Percentiles rank a stretch among this genome's conserved stretches.
These are phyloP conservation scores for Rostrohypoxylon terebratum DNA, from an alignment of 495 filamentous ascomycete genomes.

Conservation along the genomic window DNA sequence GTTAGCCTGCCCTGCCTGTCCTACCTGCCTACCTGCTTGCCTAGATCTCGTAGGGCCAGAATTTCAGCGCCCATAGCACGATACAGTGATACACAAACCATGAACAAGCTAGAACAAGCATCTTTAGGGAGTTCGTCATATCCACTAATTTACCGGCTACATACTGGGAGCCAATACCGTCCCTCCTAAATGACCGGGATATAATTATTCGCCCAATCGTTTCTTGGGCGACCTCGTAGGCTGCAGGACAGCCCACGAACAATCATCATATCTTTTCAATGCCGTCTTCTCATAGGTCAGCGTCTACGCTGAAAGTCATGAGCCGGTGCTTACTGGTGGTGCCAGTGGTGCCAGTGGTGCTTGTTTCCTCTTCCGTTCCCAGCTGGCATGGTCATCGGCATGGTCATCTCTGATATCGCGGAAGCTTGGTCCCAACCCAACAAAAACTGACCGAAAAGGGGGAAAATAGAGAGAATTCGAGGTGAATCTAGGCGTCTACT, in stretches of 20 bases:
- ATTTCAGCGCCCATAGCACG: constrained; percentile 24
- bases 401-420: constrained; percentile 1
- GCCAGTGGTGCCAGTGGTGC: too few species aligned
- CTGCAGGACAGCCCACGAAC: constrained; percentile 24
- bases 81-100: too few species aligned
- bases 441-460: not conserved
- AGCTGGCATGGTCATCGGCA: not conserved
- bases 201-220: constrained; percentile 26
- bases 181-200: constrained; percentile 14
- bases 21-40: not conserved
- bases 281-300: constrained; percentile 28
- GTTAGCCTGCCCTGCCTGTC: not conserved
- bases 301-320: constrained; percentile 21
- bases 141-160: constrained; percentile 44
- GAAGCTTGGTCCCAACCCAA: not conserved
- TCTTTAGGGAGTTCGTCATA: constrained; percentile 31
- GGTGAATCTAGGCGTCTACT: not conserved
- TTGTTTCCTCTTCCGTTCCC: not conserved
- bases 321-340: constrained; percentile 9
- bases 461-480: not conserved
- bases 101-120: not conserved
- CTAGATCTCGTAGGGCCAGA: constrained; percentile 43
- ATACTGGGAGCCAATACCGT: constrained; percentile 26
- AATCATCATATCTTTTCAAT: constrained; percentile 14
- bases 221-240: constrained; percentile 10